Evolutionary conservation across 345 rosid species (phyloP).

Genomic region (Rhizophora mangle): DNA sequence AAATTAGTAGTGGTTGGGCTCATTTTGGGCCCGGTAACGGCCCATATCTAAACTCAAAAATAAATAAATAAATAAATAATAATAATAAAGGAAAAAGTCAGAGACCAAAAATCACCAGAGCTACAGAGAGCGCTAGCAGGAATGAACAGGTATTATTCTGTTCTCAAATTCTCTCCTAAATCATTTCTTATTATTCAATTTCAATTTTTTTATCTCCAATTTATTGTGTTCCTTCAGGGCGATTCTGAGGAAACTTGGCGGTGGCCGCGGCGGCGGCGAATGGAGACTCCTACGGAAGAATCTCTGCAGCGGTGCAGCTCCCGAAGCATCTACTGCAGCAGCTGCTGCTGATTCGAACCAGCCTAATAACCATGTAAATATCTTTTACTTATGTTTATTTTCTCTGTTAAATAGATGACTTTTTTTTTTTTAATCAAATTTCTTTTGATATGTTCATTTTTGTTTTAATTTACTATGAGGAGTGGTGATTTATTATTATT

Average conservation of each 20-base stretch:
- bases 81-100: too few relatives aligned
- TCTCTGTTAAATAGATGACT: not conserved
- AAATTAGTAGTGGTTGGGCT: too few relatives aligned
- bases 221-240: constrained; percentile 3
- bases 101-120: too few relatives aligned
- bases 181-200: not conserved
- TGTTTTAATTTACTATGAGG: not conserved
- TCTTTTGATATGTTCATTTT: not conserved
- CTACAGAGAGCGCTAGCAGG: not conserved
- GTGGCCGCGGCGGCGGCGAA: not conserved
- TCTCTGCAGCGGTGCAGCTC: constrained; percentile 3
- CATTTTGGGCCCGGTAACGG: too few relatives aligned
- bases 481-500: not conserved
- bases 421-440: not conserved
- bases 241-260: constrained; percentile 1
- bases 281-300: constrained; percentile 7
- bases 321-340: not conserved
- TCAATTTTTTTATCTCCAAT: not conserved
- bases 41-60: too few relatives aligned
- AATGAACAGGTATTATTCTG: constrained; percentile 20
- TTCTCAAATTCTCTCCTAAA: not conserved
- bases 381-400: not conserved
- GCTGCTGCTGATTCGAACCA: not conserved
- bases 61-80: too few relatives aligned
- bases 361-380: constrained; percentile 8